phyloP scores from a whole-genome alignment of 1,284 basidiomycete genomes.

The Tylopilus sp. region DNA sequence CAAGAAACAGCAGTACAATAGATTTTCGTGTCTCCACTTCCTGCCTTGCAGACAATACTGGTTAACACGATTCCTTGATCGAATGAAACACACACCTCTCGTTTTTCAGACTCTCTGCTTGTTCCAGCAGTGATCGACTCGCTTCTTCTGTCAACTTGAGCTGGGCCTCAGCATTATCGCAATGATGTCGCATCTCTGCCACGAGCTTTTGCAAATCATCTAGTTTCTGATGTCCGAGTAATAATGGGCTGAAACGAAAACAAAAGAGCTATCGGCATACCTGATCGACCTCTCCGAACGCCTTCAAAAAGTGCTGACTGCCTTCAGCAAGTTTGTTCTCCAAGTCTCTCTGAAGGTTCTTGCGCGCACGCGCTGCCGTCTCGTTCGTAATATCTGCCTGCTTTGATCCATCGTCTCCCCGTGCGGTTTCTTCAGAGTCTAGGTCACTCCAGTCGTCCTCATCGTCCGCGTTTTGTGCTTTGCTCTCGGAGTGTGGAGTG shows the following conservation, averaged over 20 bases:
- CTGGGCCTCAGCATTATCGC: slow-evolving; percentile 74
- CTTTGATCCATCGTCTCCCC: slow-evolving; percentile 13
- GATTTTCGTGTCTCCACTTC: slow-evolving; percentile 75
- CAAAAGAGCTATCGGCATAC: slow-evolving; percentile 57
- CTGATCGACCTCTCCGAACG: slow-evolving; percentile 89
- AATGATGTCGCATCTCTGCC: slow-evolving; percentile 33
- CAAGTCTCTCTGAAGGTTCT: slow-evolving; percentile 85
- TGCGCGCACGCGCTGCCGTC: slow-evolving; percentile 76
- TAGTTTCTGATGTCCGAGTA: slow-evolving; percentile 25
- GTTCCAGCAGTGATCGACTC: slow-evolving; percentile 87
- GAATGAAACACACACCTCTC: slow-evolving; percentile 69
- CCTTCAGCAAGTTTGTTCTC: slow-evolving; percentile 83
- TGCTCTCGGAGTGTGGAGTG: slow-evolving; percentile 13
- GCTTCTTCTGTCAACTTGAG: slow-evolving; percentile 82
- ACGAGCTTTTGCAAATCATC: slow-evolving; percentile 36
- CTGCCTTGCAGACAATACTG: slow-evolving; percentile 57
- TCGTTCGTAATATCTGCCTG: slow-evolving; percentile 54
- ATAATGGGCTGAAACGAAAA: not conserved
- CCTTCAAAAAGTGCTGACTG: slow-evolving; percentile 83
- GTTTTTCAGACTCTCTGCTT: slow-evolving; percentile 84
- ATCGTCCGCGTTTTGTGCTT: slow-evolving; percentile 39
- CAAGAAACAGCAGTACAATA: slow-evolving; percentile 84
- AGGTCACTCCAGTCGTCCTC: slow-evolving; percentile 46
- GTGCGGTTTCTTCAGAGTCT: slow-evolving; percentile 21
- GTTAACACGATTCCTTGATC: not conserved